phyloP scores from a whole-genome alignment of 371 early-diverging fungal genomes.

The Apophysomyces variabilis region DNA sequence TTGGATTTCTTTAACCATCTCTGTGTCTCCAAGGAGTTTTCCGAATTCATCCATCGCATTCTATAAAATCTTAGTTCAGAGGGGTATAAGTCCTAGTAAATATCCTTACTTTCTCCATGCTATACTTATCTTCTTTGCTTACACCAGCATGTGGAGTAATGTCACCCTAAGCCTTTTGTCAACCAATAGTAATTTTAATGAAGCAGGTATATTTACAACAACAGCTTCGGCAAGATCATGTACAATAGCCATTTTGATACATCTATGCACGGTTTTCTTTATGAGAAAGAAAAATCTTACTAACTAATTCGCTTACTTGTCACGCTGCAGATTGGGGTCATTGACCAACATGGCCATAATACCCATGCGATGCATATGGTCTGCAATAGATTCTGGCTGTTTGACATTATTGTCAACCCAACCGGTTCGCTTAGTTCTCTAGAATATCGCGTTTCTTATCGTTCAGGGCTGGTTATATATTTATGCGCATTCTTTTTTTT shows the following conservation, averaged over 20 bases:
- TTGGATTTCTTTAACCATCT: conserved; percentile 71
- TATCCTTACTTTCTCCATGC: conserved; percentile 63
- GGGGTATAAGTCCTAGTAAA: neutral
- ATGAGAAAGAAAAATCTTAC: neutral
- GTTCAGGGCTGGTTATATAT: too few species aligned
- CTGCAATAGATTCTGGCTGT: conserved; percentile 85
- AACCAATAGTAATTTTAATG: neutral
- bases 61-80: conserved; percentile 22
- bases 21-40: conserved; percentile 60
- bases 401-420: conserved; percentile 80
- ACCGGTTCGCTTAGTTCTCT: conserved; percentile 92
- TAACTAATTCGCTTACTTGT: conserved; percentile 38
- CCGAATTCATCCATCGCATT: conserved; percentile 75
- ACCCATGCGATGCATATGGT: conserved; percentile 96
- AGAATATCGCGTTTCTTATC: neutral
- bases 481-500: conserved; percentile 1
- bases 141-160: conserved; percentile 88
- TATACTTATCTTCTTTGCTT: conserved; percentile 77
- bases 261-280: conserved; percentile 34
- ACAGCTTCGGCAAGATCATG: conserved; percentile 92
- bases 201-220: conserved; percentile 53
- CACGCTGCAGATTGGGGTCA: conserved; percentile 62
- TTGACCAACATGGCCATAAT: conserved; percentile 83
- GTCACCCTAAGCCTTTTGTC: conserved; percentile 67
- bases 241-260: conserved; percentile 89